Percentiles rank a stretch among this genome's conserved stretches.
Conservation (phyloP, 305 asterid genomes). For the Euphrasia arctica region DNA sequence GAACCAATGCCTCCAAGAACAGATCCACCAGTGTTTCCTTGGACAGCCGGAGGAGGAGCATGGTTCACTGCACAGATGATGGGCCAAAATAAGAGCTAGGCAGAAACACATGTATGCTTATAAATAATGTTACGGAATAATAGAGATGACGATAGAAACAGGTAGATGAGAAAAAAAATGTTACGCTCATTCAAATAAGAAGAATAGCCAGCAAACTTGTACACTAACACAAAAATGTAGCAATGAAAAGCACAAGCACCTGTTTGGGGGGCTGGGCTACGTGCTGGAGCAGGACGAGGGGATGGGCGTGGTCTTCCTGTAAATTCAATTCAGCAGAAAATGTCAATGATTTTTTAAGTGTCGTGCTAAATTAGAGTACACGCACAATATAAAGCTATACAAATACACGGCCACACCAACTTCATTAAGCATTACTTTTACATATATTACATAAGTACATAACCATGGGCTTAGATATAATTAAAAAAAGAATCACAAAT, state of each 20-base stretch:
- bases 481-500: too few species aligned
- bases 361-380: background rate
- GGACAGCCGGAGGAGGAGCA: constrained; percentile 75
- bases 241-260: constrained; percentile 29
- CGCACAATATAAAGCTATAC: background rate
- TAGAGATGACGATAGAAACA: background rate
- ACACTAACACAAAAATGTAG: too few species aligned
- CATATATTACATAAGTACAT: too few species aligned
- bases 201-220: background rate
- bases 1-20: constrained; percentile 53
- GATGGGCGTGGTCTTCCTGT: constrained; percentile 65
- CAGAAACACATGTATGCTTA: constrained; percentile 1
- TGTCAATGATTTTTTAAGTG: background rate
- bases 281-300: constrained; percentile 45
- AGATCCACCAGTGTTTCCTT: constrained; percentile 50
- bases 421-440: too few species aligned
- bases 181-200: background rate
- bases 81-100: background rate
- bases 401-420: too few species aligned
- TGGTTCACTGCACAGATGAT: constrained; percentile 38
- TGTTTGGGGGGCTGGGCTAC: constrained; percentile 43
- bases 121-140: background rate
- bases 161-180: background rate
- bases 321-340: constrained; percentile 14
- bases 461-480: too few species aligned